Evolutionary conservation across 495 filamentous ascomycete species (phyloP).

Genomic region (Xylaria flabelliformis): DNA sequence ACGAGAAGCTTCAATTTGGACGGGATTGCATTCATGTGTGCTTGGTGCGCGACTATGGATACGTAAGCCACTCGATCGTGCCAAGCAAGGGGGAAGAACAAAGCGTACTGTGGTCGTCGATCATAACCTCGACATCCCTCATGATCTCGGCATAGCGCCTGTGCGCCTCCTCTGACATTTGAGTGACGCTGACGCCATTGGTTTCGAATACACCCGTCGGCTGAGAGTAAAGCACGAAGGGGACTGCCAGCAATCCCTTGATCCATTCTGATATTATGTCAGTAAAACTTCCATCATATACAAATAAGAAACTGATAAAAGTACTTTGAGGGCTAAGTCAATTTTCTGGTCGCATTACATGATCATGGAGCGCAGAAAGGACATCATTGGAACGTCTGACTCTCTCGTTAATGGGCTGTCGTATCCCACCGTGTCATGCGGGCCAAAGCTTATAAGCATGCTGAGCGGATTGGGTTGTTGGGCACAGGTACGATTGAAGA

Average conservation of each 20-base stretch:
- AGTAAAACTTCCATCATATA: conserved; percentile 25
- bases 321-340: conserved; percentile 27
- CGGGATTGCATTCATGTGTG: conserved; percentile 62
- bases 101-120: conserved; percentile 85
- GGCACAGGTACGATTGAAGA: neutral
- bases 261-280: conserved; percentile 58
- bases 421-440: neutral
- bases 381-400: neutral
- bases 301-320: conserved; percentile 6
- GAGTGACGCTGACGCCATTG: conserved; percentile 62
- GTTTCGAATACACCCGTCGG: conserved; percentile 81
- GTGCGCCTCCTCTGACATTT: conserved; percentile 71
- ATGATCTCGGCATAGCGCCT: conserved; percentile 94
- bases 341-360: neutral
- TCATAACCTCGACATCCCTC: conserved; percentile 87
- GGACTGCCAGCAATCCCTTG: conserved; percentile 89
- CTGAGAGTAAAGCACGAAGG: conserved; percentile 96
- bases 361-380: neutral
- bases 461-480: neutral
- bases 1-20: conserved; percentile 95
- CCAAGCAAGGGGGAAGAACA: conserved; percentile 9
- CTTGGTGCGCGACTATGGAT: conserved; percentile 71
- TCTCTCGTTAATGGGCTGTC: neutral
- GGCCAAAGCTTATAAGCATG: neutral
- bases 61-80: neutral